Base-by-base conservation (phyloP, 148 eudicot species). In the Spergularia bocconei region DNA sequence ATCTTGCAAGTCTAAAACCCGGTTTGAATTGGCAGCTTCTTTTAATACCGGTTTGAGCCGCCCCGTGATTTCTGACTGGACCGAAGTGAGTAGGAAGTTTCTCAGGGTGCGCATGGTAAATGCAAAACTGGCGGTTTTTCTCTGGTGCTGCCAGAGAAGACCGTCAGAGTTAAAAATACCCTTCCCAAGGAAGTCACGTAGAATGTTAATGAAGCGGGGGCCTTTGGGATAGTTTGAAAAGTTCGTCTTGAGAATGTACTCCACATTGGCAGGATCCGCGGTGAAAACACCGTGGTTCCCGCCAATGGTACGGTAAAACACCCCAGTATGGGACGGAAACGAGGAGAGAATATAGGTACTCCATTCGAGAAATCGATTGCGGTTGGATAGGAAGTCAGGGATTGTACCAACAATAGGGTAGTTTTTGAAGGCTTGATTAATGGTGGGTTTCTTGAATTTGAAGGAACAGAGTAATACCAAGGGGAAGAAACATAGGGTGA, bases 141-240 rank as follows among this genome's bases (percentile, higher is more conserved):
- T 81, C 29, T 88, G 92, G 21, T 53, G 8, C 39, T 75, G 62
- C 92, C 92, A 88, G 8, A 83, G 20, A 0, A 61, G 76, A 0
- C 87, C 89, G 50, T 88, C 92, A 5, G 83, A 81, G 72, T 84
- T 85, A 74, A 88, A 88, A 44, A 88, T 86, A 8, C 92, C 92
- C 5, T 66, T 54, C 9, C 92, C 92, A 0, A 88, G 78, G 21
- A 88, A 82, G 11, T 88, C 87, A 0, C 74, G 66, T 12, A 86
- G 74, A 23, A 83, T 74, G 1, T 80, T 25, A 6, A 67, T 10
- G 39, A 86, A 79, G 4, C 82, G 63, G 23, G 79, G 53, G 47
- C 93, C 93, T 73, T 89, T 89, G 2, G 85, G 83, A 63, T 86
- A 89, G 67, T 84, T 87, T 2, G 68, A 14, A 63, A 90, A 86